Evolutionary conservation across 2,329 filamentous ascomycete genomes (phyloP), one percentile per base, ranked within the genome.

Genomic region (Talaromyces pinophilus): DNA sequence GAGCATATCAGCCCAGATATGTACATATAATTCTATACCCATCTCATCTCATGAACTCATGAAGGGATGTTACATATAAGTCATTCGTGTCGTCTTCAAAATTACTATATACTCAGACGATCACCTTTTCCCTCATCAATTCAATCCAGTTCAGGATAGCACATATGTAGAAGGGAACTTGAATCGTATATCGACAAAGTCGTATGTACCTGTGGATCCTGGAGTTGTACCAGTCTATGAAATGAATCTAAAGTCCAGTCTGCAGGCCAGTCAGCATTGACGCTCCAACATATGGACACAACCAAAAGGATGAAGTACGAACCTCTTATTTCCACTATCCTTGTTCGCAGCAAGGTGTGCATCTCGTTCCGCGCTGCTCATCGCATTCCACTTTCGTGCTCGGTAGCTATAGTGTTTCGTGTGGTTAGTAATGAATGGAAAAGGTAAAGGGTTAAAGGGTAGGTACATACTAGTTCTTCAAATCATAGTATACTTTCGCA

Each of bases 241-340:
- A 38, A 73, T 69, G 62, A 80, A 80, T 62, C 74, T 70, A 70
- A 80, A 80, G 63, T 79, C 78, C 28, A 80, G 69, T 69, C 77
- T 79, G 59, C 35, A 30, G 25, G 10, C 3, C 17, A 57, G 54
- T 57, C 33, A 57, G 33, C 11, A 35, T 22, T 57, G 4, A 30
- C 13, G 1, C 30, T 57, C n/a, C 2, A 22, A 25, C 11, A 17
- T 33, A 30, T 28, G 1, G 30, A 17, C 6, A 48, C 59, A 40
- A 64, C 46, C 22, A 35, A 30, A 48, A 25, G 19, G 1, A 13
- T 13, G 54, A n/a, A 52, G 2, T 28, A 67, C 59, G 33, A 42
- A 79, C 71, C 86, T 81, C 69, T 81, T 82, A 66, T 81, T 81
- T 40, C 79, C 79, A 57, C 72, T 71, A 38, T 81, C 71, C n/a